Evolutionary conservation across 257 asterid species (phyloP).

Genomic region (Agastache rugosa): DNA sequence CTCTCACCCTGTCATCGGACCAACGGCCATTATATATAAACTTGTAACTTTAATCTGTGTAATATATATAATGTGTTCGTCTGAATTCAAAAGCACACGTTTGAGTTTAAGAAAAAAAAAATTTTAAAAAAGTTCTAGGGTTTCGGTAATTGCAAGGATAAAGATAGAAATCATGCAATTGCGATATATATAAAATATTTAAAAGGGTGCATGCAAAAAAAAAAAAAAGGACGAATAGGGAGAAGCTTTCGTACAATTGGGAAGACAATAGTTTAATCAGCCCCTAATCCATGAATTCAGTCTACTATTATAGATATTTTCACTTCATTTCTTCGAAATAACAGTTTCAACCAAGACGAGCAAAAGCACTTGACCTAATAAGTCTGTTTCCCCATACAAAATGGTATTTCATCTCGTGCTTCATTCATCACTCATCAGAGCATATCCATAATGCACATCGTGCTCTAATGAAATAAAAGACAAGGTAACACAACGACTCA

Average conservation of each 20-base stretch:
- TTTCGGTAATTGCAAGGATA: neutral
- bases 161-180: constrained; percentile 4
- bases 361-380: no score
- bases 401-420: no score
- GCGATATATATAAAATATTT: neutral
- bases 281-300: neutral
- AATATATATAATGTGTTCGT: neutral
- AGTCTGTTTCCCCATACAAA: no score
- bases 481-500: neutral
- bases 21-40: neutral
- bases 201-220: neutral
- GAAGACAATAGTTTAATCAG: no score
- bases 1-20: neutral
- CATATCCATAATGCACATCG: no score
- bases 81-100: neutral
- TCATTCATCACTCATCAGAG: no score
- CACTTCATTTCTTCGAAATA: no score
- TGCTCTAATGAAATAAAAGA: neutral
- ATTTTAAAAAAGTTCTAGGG: no score
- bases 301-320: neutral
- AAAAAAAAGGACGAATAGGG: no score
- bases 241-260: no score
- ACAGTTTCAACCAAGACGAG: no score
- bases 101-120: no score
- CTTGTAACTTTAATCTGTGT: neutral